Evolutionary conservation across 163 green algal species (phyloP).

Genomic region (Chlorella variabilis): DNA sequence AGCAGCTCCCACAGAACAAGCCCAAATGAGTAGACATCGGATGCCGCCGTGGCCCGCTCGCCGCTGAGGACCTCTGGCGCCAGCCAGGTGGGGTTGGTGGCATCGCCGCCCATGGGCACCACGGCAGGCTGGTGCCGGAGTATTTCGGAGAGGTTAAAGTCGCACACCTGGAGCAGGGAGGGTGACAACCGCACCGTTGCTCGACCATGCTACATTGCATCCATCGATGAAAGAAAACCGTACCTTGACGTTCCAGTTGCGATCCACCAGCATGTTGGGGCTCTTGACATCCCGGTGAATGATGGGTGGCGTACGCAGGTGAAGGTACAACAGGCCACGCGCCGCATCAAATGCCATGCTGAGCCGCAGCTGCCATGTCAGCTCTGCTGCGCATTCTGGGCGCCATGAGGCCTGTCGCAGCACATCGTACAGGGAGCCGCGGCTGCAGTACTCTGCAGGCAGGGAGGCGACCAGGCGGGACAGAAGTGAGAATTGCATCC

Average conservation of each 20-base stretch:
- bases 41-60: neutral
- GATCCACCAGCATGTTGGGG: neutral
- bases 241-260: neutral
- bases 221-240: too few species aligned
- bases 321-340: conserved; percentile 11
- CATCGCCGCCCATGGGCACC: neutral
- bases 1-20: conserved; percentile 11
- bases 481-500: neutral
- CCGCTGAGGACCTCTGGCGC: neutral
- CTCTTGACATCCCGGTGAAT: conserved; percentile 17
- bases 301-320: conserved; percentile 10
- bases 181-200: neutral
- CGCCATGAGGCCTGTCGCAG: neutral
- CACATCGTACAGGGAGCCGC: conserved; percentile 7
- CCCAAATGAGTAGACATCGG: conserved; percentile 13
- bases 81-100: conserved; percentile 16
- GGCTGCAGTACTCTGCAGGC: neutral
- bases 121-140: neutral
- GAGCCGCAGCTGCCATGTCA: neutral
- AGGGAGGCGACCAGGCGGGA: neutral
- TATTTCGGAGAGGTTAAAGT: conserved; percentile 11
- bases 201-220: neutral
- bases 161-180: too few species aligned
- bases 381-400: neutral
- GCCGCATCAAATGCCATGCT: conserved; percentile 12